phyloP scores from a whole-genome alignment of 768 basidiomycete genomes.

The Mycena maculata region DNA sequence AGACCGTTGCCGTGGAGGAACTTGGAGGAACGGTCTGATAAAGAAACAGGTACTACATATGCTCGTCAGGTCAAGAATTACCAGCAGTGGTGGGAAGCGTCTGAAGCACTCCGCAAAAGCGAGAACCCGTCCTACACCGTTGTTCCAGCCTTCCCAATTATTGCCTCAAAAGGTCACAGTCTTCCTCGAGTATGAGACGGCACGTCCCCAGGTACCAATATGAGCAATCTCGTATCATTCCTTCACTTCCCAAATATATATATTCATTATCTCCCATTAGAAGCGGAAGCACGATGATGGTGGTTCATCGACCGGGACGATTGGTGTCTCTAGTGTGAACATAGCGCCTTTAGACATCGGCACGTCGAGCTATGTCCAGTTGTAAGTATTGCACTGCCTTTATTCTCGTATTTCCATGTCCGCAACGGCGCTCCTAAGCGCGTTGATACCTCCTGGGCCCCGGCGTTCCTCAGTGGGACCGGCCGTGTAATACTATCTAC shows the following conservation, averaged over 20 bases:
- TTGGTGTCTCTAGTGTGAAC: neutral
- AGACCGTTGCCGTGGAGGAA: neutral
- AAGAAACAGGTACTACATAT: constrained; percentile 1
- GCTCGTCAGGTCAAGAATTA: constrained; percentile 8
- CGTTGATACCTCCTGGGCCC: too few species aligned
- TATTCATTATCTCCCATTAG: neutral
- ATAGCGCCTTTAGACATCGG: too few species aligned
- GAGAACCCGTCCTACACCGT: neutral
- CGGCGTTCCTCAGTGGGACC: too few species aligned
- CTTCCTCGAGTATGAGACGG: constrained; percentile 16
- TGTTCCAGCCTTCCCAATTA: constrained; percentile 12
- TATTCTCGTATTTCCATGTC: too few species aligned
- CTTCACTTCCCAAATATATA: neutral
- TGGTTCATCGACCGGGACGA: neutral
- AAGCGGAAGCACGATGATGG: constrained; percentile 10
- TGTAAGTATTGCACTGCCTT: too few species aligned
- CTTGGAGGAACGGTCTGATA: constrained; percentile 15
- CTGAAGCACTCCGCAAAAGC: neutral
- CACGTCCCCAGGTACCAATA: constrained; percentile 18
- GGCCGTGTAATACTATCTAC: too few species aligned
- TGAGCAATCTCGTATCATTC: neutral
- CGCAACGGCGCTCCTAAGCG: too few species aligned
- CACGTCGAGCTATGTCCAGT: too few species aligned
- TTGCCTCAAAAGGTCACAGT: constrained; percentile 7
- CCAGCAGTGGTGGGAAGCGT: constrained; percentile 3